phyloP scores from a whole-genome alignment of 352 stramenopile species.

The Globisporangium sylvaticum region DNA sequence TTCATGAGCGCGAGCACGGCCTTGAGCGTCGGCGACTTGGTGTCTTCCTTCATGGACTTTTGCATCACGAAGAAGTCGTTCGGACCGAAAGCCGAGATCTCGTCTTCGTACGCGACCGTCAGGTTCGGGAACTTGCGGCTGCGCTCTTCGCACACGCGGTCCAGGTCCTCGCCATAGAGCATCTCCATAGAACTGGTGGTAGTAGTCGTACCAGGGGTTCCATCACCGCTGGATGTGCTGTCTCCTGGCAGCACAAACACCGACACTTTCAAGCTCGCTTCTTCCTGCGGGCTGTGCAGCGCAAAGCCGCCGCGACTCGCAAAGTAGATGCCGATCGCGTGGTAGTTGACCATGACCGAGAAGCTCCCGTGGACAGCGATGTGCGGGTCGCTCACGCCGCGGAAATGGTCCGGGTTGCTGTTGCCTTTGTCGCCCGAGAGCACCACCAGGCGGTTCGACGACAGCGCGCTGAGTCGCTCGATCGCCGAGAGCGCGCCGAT shows the following conservation, averaged over 20 bases:
- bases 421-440: constrained; percentile 93
- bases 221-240: background rate
- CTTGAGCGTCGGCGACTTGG: constrained; percentile 77
- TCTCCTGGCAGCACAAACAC: constrained; percentile 69
- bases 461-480: constrained; percentile 59
- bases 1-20: constrained; percentile 89
- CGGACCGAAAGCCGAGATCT: constrained; percentile 88
- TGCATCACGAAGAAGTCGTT: constrained; percentile 96
- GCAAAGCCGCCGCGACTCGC: constrained; percentile 89
- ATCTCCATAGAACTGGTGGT: constrained; percentile 21
- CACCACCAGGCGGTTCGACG: constrained; percentile 60
- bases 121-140: constrained; percentile 67
- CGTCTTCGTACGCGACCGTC: constrained; percentile 73
- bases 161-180: constrained; percentile 51
- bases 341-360: constrained; percentile 95
- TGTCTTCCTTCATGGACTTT: constrained; percentile 82
- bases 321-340: constrained; percentile 90
- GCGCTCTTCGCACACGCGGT: constrained; percentile 57
- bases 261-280: constrained; percentile 91
- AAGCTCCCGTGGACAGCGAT: constrained; percentile 95
- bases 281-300: constrained; percentile 90
- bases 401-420: constrained; percentile 91
- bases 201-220: background rate
- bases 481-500: constrained; percentile 87
- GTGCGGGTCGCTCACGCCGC: constrained; percentile 89